These are phyloP conservation scores for Parafenestella ontariensis DNA, from an alignment of 2,329 filamentous ascomycete genomes.

Conservation along the genomic window DNA sequence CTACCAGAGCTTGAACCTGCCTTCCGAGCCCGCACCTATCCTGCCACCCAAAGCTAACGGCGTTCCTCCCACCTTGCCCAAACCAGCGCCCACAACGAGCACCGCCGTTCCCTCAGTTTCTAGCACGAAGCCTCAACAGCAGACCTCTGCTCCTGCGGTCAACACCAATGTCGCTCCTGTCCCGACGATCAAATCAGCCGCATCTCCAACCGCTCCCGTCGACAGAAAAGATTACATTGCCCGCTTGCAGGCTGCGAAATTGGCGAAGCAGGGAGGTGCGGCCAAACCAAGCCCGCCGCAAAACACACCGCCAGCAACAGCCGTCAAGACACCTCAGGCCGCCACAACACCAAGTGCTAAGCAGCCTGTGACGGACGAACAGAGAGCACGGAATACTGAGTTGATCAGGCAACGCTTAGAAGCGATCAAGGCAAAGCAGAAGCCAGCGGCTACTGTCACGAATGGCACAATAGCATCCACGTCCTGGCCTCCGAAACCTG, in stretches of 20 bases:
- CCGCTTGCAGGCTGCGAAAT: slow-evolving; percentile 75
- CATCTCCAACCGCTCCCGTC: slow-evolving; percentile 50
- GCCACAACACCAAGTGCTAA: slow-evolving; percentile 17
- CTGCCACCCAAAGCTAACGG: slow-evolving; percentile 26
- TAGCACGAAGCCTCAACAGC: slow-evolving; percentile 1
- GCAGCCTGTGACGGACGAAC: slow-evolving; percentile 41
- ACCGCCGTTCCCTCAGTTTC: slow-evolving; percentile 11
- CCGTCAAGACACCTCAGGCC: slow-evolving; percentile 20
- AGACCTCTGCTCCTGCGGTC: slow-evolving; percentile 24
- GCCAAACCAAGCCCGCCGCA: slow-evolving; percentile 31
- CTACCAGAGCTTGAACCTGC: slow-evolving; percentile 37
- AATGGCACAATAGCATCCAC: slow-evolving; percentile 16
- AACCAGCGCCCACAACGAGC: background rate
- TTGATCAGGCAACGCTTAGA: slow-evolving; percentile 80
- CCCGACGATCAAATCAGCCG: slow-evolving; percentile 15
- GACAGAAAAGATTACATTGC: slow-evolving; percentile 80
- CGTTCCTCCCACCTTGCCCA: slow-evolving; percentile 4
- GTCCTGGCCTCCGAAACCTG: background rate
- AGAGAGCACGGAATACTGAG: slow-evolving; percentile 72
- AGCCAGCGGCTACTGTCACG: slow-evolving; percentile 11
- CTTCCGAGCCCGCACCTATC: slow-evolving; percentile 36
- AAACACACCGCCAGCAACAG: slow-evolving; percentile 23
- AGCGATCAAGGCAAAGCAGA: slow-evolving; percentile 53
- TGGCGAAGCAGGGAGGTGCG: slow-evolving; percentile 53
- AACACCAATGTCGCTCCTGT: slow-evolving; percentile 27